phyloP scores from a whole-genome alignment of 2,329 filamentous ascomycete genomes.

The Arthrobotrys pseudoclavata region DNA sequence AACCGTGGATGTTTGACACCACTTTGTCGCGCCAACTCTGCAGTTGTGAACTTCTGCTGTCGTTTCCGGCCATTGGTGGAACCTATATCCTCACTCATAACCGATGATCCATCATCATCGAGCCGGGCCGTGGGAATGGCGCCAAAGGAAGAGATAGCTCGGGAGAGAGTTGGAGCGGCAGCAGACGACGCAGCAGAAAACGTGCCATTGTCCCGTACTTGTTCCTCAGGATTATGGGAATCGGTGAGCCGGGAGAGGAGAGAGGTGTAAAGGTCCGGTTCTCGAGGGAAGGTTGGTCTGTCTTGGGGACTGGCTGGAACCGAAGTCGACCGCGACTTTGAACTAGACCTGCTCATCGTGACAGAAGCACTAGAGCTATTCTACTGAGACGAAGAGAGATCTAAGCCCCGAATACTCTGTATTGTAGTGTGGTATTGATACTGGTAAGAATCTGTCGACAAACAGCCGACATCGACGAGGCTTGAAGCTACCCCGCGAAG shows the following conservation, averaged over 20 bases:
- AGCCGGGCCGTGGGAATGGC: constrained; percentile 37
- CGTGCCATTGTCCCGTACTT: constrained; percentile 78
- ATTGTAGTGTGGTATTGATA: neutral
- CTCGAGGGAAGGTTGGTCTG: constrained; percentile 35
- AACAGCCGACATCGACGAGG: constrained; percentile 24
- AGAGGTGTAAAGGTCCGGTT: constrained; percentile 53
- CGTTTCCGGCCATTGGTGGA: constrained; percentile 59
- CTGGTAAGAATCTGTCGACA: neutral
- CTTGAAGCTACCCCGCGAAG: constrained; percentile 31
- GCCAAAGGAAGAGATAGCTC: constrained; percentile 64
- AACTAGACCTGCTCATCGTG: constrained; percentile 43
- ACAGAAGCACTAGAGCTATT: neutral
- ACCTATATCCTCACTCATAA: constrained; percentile 66
- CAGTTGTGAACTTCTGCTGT: constrained; percentile 56
- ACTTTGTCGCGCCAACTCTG: constrained; percentile 61
- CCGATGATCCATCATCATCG: constrained; percentile 65
- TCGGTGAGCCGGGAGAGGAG: constrained; percentile 53
- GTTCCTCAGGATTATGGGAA: constrained; percentile 63
- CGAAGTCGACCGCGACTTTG: constrained; percentile 48
- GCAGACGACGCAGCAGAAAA: constrained; percentile 70
- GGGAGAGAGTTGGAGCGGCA: constrained; percentile 64
- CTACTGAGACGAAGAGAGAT: neutral
- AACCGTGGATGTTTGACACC: constrained; percentile 76
- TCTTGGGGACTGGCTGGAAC: constrained; percentile 37
- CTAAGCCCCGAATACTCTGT: neutral